Percentiles rank a stretch among this genome's conserved stretches.
These are phyloP conservation scores for Chrysoporthe puriensis DNA, from an alignment of 2,329 filamentous ascomycete genomes.

Conservation along the genomic window DNA sequence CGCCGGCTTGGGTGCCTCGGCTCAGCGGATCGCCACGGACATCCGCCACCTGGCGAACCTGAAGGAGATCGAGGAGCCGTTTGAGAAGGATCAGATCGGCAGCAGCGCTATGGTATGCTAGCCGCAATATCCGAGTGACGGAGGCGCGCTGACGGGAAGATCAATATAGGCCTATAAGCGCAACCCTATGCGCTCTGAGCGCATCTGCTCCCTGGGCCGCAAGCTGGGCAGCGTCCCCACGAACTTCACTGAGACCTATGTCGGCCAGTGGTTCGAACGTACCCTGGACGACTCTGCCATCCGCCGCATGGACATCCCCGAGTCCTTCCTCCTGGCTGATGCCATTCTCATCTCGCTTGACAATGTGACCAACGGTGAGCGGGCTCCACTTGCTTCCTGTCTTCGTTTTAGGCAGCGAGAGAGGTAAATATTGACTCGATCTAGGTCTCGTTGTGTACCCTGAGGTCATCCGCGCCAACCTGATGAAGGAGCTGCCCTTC, in stretches of 20 bases:
- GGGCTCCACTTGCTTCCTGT: too few relatives aligned
- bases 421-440: too few relatives aligned
- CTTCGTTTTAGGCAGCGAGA: too few relatives aligned
- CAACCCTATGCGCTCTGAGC: constrained; percentile 54
- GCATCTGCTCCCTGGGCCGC: constrained; percentile 49
- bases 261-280: constrained; percentile 69
- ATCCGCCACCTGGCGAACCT: constrained; percentile 73
- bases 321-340: constrained; percentile 70
- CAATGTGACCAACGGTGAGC: constrained; percentile 10
- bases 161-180: constrained; percentile 47
- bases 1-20: constrained; percentile 76
- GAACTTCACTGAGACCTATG: constrained; percentile 67
- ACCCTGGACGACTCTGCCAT: constrained; percentile 70
- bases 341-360: constrained; percentile 62
- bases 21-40: constrained; percentile 73
- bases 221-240: constrained; percentile 38
- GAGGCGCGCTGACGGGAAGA: too few relatives aligned
- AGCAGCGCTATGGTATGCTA: constrained; percentile 54
- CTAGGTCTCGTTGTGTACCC: constrained; percentile 73
- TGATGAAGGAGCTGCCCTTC: constrained; percentile 82
- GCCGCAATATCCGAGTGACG: too few relatives aligned
- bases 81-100: constrained; percentile 67
- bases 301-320: constrained; percentile 60
- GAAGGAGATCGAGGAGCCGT: constrained; percentile 79
- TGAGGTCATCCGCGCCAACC: constrained; percentile 66